These are phyloP conservation scores for Dactylorhiza incarnata DNA, from an alignment of 106 monocot species.

Conservation along the genomic window DNA sequence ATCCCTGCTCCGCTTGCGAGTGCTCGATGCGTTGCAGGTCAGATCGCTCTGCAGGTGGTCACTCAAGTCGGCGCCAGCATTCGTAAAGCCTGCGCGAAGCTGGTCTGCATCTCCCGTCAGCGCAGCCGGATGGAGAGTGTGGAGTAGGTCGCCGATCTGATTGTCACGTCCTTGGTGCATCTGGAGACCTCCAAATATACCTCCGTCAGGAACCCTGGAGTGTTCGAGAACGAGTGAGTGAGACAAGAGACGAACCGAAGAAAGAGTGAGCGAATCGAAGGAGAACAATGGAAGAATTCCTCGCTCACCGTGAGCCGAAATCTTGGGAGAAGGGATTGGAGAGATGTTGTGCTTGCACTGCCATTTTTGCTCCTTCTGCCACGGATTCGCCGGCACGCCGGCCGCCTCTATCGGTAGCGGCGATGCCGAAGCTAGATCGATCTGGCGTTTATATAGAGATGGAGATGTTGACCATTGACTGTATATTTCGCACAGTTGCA, in stretches of 20 bases:
- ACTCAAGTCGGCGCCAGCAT: conserved; percentile 12
- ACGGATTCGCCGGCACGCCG: too few relatives aligned
- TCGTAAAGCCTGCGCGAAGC: background rate
- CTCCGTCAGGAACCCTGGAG: background rate
- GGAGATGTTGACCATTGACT: too few relatives aligned
- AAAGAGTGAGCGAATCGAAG: background rate
- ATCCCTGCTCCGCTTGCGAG: conserved; percentile 13
- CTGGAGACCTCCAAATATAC: background rate
- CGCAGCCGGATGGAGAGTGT: background rate
- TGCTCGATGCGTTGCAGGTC: conserved; percentile 24
- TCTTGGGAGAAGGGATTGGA: conserved; percentile 28
- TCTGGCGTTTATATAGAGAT: too few relatives aligned
- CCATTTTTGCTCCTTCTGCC: conserved; percentile 13
- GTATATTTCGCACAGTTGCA: too few relatives aligned
- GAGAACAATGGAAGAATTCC: background rate
- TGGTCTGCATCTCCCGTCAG: background rate
- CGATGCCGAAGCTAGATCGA: too few relatives aligned
- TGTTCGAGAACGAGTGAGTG: too few relatives aligned
- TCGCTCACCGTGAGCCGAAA: conserved; percentile 15
- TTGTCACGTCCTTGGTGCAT: background rate
- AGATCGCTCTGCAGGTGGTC: conserved; percentile 30
- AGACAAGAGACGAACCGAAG: background rate
- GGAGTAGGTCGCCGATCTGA: background rate
- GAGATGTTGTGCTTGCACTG: conserved; percentile 35
- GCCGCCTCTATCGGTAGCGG: too few relatives aligned